Conservation (phyloP, 805 yeast genomes). For the Saturnispora zaruensis region DNA sequence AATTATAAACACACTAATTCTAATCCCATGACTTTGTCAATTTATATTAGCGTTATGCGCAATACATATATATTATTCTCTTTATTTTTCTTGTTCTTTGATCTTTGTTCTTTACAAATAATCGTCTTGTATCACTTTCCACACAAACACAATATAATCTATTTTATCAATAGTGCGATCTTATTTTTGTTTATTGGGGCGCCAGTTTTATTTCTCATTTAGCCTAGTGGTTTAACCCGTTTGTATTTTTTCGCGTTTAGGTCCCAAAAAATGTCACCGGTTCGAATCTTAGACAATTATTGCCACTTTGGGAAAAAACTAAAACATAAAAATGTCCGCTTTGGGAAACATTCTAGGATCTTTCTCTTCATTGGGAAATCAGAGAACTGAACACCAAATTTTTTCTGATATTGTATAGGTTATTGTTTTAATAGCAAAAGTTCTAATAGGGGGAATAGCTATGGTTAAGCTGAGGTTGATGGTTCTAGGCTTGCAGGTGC, state of each 20-base stretch:
- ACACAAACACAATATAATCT: too few relatives aligned
- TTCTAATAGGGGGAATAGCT: neutral
- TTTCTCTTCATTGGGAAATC: conserved; percentile 1
- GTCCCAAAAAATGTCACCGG: neutral
- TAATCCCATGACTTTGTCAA: too few relatives aligned
- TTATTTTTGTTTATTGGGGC: too few relatives aligned
- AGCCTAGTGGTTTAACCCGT: neutral
- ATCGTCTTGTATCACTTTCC: too few relatives aligned
- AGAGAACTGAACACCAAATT: neutral
- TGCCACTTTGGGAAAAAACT: neutral
- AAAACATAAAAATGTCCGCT: conserved; percentile 1
- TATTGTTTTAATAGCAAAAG: neutral
- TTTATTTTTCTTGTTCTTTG: too few relatives aligned
- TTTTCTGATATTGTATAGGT: neutral
- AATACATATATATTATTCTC: too few relatives aligned
- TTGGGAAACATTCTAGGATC: neutral
- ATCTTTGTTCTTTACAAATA: too few relatives aligned
- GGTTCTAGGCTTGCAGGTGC: neutral
- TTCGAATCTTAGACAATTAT: neutral
- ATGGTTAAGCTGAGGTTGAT: neutral
- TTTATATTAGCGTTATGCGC: too few relatives aligned
- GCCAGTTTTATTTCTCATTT: neutral
- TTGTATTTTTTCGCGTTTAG: neutral
- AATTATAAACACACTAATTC: too few relatives aligned
- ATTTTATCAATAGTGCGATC: too few relatives aligned